A percentile compares a stretch with the other conserved stretches of the same genome.
phyloP scores from a whole-genome alignment of 2,329 filamentous ascomycete genomes.

The Corinectria fuckeliana region DNA sequence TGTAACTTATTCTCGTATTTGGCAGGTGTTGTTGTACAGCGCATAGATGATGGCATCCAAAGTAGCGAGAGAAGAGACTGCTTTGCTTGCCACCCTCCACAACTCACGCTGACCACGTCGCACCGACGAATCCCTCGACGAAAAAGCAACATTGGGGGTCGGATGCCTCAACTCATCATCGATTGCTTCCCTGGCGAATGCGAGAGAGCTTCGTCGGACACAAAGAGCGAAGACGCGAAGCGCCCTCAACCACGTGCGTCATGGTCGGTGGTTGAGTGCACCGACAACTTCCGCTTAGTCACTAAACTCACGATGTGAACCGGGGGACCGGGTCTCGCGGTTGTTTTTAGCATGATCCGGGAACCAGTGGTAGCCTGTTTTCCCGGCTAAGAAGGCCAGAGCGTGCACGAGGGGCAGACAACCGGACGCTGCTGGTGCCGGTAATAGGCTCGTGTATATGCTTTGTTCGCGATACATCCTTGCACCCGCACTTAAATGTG shows the following conservation, averaged over 20 bases:
- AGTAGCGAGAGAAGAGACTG: too few relatives aligned
- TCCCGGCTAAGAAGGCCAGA: background rate
- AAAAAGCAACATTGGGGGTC: too few relatives aligned
- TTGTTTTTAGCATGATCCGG: background rate
- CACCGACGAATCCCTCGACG: too few relatives aligned
- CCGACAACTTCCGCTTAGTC: background rate
- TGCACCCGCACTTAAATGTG: background rate
- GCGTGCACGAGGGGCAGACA: too few relatives aligned
- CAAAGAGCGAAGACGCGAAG: background rate
- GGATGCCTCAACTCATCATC: background rate
- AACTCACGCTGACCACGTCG: too few relatives aligned
- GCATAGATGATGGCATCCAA: too few relatives aligned
- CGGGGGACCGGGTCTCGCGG: background rate
- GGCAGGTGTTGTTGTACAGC: too few relatives aligned
- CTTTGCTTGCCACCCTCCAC: too few relatives aligned
- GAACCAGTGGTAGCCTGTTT: background rate
- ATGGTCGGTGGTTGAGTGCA: background rate
- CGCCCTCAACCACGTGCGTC: background rate
- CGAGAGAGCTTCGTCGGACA: too few relatives aligned
- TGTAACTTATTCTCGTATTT: too few relatives aligned
- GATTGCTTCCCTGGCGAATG: background rate
- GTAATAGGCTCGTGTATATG: background rate
- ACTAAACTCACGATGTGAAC: too few relatives aligned
- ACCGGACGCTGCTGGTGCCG: background rate
- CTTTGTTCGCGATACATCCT: too few relatives aligned